These are phyloP conservation scores for Hypoxylon intermedium DNA, from an alignment of 495 filamentous ascomycete species.

Conservation along the genomic window DNA sequence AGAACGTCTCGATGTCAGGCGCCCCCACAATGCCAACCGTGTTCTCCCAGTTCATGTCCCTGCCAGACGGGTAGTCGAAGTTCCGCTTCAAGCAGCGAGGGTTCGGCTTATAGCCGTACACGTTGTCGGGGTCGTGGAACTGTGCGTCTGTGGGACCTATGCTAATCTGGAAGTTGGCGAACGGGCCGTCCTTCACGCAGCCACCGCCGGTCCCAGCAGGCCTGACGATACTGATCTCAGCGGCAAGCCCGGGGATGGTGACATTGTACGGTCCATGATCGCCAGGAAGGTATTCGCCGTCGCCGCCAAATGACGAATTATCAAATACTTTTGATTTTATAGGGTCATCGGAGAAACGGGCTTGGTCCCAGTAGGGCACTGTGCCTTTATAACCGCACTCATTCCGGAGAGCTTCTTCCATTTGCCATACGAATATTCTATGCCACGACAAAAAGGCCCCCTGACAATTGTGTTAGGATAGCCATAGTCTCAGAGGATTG, in stretches of 20 bases:
- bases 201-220: slow-evolving; percentile 68
- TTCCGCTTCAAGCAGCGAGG: slow-evolving; percentile 69
- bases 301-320: slow-evolving; percentile 66
- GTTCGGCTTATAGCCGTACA: slow-evolving; percentile 47
- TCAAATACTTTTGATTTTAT: slow-evolving; percentile 64
- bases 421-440: slow-evolving; percentile 39
- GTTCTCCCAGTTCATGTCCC: slow-evolving; percentile 25
- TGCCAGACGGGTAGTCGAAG: slow-evolving; percentile 40
- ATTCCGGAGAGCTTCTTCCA: slow-evolving; percentile 42
- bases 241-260: slow-evolving; percentile 32
- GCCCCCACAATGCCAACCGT: slow-evolving; percentile 28
- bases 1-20: slow-evolving; percentile 15
- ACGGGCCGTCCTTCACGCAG: slow-evolving; percentile 67
- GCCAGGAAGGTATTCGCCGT: slow-evolving; percentile 61
- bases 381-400: slow-evolving; percentile 46
- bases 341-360: slow-evolving; percentile 22
- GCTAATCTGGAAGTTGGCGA: slow-evolving; percentile 41
- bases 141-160: slow-evolving; percentile 35
- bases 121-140: slow-evolving; percentile 45
- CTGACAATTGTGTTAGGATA: slow-evolving; percentile 8
- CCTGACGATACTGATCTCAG: slow-evolving; percentile 43
- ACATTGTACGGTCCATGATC: slow-evolving; percentile 37
- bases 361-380: slow-evolving; percentile 48
- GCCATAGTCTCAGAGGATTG: not conserved
- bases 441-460: slow-evolving; percentile 45